Base-by-base conservation (phyloP, 805 yeast genomes). In the Teunomyces lycoperdinae region DNA sequence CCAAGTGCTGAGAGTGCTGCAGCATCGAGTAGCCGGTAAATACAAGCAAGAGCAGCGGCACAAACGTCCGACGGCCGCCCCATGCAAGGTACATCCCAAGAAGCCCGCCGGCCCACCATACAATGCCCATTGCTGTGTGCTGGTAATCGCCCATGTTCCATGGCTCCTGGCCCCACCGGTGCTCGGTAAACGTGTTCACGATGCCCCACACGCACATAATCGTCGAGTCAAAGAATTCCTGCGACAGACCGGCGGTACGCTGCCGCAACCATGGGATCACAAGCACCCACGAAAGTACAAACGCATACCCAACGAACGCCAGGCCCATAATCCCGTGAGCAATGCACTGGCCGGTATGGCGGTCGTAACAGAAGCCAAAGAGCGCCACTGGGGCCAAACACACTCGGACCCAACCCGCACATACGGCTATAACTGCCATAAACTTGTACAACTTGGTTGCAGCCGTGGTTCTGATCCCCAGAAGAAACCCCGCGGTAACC, bases 261-360 rank as follows among this genome's bases (percentile, higher is more conserved):
- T 79, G 68, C 58, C 89, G 70, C 56, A 90, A 63, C 91, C 94
- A 83, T 3, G 94, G 92, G 3, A 89, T 68, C 7, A 83, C 77
- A 45, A 92, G 73, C 58, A 89, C 84, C 58, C 83, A 64, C 2
- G 81, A 63, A 56, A 89, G 74, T 9, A 89, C 67, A 50, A 85
- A 82, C 3, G 97, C 96, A 63, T 92, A 92, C 3, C 76, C 67
- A 9, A 92, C 78, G 57, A 92, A 92, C 0, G 96, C 85, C 20
- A 88, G 78, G 0, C 98, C 98, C 98, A 92, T 92, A 50, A 92
- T 88, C 4, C 97, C 97, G 64, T 92, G 98, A 0, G 98, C 98
- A 35, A 90, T 79, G 65, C 98, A 92, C 67, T 92, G 98, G 20
- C 98, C 98, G 0, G 95, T 83, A 58, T 88, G 94, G 31, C 65